A percentile compares a stretch with the other conserved stretches of the same genome.
These are phyloP conservation scores for Colletotrichum sp. DNA, from an alignment of 2,329 filamentous ascomycete genomes.

Conservation along the genomic window DNA sequence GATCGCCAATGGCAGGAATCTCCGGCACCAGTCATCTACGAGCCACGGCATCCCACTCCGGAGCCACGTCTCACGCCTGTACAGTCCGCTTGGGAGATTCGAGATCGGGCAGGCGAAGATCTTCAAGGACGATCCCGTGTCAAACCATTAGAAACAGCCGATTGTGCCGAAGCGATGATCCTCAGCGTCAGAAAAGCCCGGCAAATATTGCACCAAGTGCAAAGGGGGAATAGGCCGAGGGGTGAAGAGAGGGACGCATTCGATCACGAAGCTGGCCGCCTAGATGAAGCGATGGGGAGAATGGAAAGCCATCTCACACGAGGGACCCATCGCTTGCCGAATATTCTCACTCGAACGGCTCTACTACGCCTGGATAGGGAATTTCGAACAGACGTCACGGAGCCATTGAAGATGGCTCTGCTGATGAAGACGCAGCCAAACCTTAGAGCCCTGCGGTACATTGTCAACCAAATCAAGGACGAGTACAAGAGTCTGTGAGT, in stretches of 20 bases:
- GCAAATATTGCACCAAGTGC: neutral
- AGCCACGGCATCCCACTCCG: neutral
- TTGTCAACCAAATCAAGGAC: neutral
- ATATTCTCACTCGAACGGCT: rapidly evolving
- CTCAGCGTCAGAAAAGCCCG: neutral
- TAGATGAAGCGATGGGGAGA: neutral
- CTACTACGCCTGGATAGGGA: rapidly evolving
- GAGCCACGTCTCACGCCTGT: neutral
- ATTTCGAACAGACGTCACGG: neutral
- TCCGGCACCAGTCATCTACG: neutral
- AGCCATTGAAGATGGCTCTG: neutral
- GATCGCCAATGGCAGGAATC: neutral
- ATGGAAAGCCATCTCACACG: neutral
- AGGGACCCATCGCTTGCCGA: rapidly evolving
- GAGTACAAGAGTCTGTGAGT: neutral
- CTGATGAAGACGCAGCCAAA: neutral
- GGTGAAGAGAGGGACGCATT: neutral
- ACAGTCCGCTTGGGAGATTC: rapidly evolving
- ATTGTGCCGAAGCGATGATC: neutral
- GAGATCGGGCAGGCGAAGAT: neutral
- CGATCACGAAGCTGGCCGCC: neutral
- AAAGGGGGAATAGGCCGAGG: neutral
- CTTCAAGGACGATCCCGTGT: neutral
- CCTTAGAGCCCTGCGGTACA: neutral
- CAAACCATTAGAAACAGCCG: neutral